phyloP scores from a whole-genome alignment of 1,139 yeast species.

The Nakaseomyces nivariensis region DNA sequence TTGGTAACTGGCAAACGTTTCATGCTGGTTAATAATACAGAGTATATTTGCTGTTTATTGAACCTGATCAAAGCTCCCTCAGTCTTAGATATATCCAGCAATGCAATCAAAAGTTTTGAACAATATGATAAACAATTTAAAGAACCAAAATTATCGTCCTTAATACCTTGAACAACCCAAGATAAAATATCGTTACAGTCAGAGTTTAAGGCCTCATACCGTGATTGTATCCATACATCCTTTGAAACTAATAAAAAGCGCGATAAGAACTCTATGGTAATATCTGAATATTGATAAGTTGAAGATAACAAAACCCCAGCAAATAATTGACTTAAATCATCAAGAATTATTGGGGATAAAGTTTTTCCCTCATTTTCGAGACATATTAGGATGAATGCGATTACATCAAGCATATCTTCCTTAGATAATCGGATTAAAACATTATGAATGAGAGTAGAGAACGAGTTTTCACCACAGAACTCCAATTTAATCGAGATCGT shows the following conservation, averaged over 20 bases:
- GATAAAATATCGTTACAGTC: slow-evolving; percentile 25
- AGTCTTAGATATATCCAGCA: background rate
- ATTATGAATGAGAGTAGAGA: background rate
- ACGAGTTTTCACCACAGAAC: background rate
- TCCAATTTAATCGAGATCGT: background rate
- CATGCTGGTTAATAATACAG: background rate
- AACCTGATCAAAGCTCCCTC: background rate
- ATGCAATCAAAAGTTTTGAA: background rate
- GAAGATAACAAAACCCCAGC: slow-evolving; percentile 18
- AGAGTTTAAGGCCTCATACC: slow-evolving; percentile 8
- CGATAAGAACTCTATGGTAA: slow-evolving; percentile 12
- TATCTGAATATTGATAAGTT: slow-evolving; percentile 17
- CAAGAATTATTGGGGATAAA: slow-evolving; percentile 6
- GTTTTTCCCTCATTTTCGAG: background rate
- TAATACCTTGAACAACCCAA: slow-evolving; percentile 14
- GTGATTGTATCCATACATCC: slow-evolving; percentile 13
- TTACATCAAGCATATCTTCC: background rate
- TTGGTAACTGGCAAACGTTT: background rate
- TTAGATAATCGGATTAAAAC: background rate
- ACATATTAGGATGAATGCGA: background rate
- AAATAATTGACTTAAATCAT: slow-evolving; percentile 16
- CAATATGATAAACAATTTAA: background rate
- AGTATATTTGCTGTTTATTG: background rate
- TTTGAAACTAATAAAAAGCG: slow-evolving; percentile 12
- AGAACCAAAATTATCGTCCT: background rate